A percentile compares a stretch with the other conserved stretches of the same genome.
These are phyloP conservation scores for Arctium lappa DNA, from an alignment of 129 eudicot species.

Conservation along the genomic window DNA sequence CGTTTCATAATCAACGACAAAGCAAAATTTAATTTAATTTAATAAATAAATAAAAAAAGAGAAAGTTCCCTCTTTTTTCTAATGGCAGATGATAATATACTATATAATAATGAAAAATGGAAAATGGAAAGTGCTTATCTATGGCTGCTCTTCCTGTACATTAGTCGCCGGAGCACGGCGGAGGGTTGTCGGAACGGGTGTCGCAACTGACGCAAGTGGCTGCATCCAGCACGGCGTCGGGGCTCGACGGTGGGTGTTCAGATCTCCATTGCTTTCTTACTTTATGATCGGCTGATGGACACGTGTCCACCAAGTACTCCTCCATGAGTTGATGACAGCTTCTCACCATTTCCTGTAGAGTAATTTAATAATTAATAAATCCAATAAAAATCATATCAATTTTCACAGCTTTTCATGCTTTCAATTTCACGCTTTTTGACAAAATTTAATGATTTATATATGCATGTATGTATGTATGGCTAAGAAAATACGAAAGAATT, in stretches of 20 bases:
- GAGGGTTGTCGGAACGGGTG: slow-evolving; percentile 28
- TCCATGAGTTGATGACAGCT: slow-evolving; percentile 76
- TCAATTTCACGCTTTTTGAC: slow-evolving; percentile 6
- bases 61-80: slow-evolving; percentile 14
- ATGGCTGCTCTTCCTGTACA: slow-evolving; percentile 36
- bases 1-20: slow-evolving; percentile 4
- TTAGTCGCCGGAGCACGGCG: slow-evolving; percentile 16
- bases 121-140: slow-evolving; percentile 13
- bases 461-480: neutral
- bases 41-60: neutral
- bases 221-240: slow-evolving; percentile 54
- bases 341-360: slow-evolving; percentile 52
- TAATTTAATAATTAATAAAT: neutral
- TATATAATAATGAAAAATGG: neutral
- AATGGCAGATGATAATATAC: neutral
- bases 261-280: slow-evolving; percentile 17
- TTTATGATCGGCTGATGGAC: slow-evolving; percentile 36
- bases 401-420: slow-evolving; percentile 25
- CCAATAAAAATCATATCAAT: slow-evolving; percentile 7
- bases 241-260: slow-evolving; percentile 43
- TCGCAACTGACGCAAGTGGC: slow-evolving; percentile 52
- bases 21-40: neutral
- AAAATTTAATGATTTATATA: neutral
- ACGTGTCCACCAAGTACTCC: slow-evolving; percentile 59
- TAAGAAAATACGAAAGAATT: slow-evolving; percentile 1